Evolutionary conservation across 2,329 filamentous ascomycete species (phyloP), one percentile per base, ranked within the genome.

Genomic region (Byssoonygena ceratinophila): DNA sequence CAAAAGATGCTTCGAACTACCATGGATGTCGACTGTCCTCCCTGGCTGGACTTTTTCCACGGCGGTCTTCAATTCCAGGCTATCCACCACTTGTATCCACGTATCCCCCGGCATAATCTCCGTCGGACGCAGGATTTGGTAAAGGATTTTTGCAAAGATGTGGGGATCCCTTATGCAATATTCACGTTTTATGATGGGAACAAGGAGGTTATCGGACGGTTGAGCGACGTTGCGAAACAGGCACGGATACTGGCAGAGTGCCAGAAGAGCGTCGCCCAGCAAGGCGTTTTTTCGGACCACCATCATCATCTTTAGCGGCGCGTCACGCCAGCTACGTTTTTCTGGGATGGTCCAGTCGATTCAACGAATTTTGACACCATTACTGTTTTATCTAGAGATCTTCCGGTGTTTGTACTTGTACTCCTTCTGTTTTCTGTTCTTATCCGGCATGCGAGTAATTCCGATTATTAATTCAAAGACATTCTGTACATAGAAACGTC

Each of bases 1-100:
- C 88, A 94, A 68, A 86, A 84, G 67, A 92, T 94, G 84, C 76
- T 95, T 43, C 83, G 90, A 59, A 95, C 89, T 0, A 94, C 89
- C 11, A 94, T 95, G 88, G 88, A 94, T 58, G 82, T 94, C 20
- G 87, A 92, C 64, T 94, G 88, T 63, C 87, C 88, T 0, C 75
- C 78, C 11, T 94, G 89, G 88, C 75, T 94, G 11, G 88, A 94
- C 64, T 94, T 89, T 64, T 79, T 94, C 67, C 88, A 94, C 60
- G 88, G 88, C 20, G 89, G 88, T 3, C 72, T 94, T 56, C 89
- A 94, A 66, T 94, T 94, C 68, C 88, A 94, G 68, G 87, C 84
- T 6, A 83, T 94, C 48, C 88, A 94, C 64, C 88, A 94, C 64
- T 72, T 94, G 20, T 94, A 83, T 64, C 88, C 88, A 1, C 79